Conservation (phyloP, 192 early-diverging fungal genomes). For the Thamnidium elegans region DNA sequence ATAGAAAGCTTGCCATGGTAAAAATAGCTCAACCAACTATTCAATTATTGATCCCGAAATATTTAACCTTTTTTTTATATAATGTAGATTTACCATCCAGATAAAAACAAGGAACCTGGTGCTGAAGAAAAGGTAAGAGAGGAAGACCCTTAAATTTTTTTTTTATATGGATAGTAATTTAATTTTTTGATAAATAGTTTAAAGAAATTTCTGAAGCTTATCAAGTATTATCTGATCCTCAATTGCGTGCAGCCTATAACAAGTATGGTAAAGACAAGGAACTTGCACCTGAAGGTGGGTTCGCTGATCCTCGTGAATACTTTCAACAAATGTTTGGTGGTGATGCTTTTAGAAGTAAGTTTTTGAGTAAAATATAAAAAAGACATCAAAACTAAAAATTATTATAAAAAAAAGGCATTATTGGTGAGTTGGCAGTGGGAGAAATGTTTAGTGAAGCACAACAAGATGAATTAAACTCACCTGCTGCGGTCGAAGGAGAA, state of each 20-base stretch:
- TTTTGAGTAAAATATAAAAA: constrained; percentile 9
- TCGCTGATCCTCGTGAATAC: constrained; percentile 75
- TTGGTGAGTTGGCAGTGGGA: constrained; percentile 87
- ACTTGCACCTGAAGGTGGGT: constrained; percentile 43
- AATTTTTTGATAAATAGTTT: constrained; percentile 43
- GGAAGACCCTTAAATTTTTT: not conserved
- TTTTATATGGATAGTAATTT: not conserved
- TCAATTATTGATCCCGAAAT: not conserved
- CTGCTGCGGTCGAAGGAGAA: constrained; percentile 44
- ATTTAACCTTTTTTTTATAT: not conserved
- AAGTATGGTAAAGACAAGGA: constrained; percentile 67
- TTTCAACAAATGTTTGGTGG: constrained; percentile 90
- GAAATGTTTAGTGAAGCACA: constrained; percentile 30
- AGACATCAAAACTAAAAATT: not conserved
- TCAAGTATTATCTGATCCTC: constrained; percentile 82
- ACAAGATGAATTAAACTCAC: constrained; percentile 34
- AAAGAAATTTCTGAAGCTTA: constrained; percentile 89
- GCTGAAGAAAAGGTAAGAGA: constrained; percentile 66
- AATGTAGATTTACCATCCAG: constrained; percentile 37
- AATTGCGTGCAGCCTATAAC: constrained; percentile 78
- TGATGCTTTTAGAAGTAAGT: constrained; percentile 58
- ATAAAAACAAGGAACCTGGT: constrained; percentile 52
- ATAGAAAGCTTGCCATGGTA: constrained; percentile 43
- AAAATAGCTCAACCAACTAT: not conserved
- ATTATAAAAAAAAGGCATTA: constrained; percentile 60